These are phyloP conservation scores for Moringa oleifera DNA, from an alignment of 345 rosid genomes.

Conservation along the genomic window DNA sequence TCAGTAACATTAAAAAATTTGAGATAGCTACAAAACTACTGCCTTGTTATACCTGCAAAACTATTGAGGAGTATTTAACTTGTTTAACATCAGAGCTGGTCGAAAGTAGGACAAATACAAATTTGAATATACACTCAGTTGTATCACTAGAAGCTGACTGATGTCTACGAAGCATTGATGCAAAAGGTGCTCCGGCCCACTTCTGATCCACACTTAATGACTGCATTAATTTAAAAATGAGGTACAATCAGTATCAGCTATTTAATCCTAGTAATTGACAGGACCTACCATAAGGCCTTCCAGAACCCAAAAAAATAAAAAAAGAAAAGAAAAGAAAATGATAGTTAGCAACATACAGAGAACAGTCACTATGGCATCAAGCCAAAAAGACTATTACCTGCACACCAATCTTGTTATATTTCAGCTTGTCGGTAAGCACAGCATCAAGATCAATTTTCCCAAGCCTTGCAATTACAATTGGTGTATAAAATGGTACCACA, in stretches of 20 bases:
- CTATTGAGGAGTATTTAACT: constrained; percentile 63
- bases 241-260: constrained; percentile 6
- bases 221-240: constrained; percentile 33
- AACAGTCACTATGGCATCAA: constrained; percentile 2
- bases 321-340: too few species aligned
- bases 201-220: constrained; percentile 64
- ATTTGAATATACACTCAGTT: constrained; percentile 47
- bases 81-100: constrained; percentile 62
- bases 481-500: constrained; percentile 35
- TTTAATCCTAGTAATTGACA: neutral
- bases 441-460: constrained; percentile 55
- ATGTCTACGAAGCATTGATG: constrained; percentile 83
- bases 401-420: constrained; percentile 56
- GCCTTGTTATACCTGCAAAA: constrained; percentile 67
- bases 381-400: constrained; percentile 43
- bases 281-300: constrained; percentile 1
- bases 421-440: constrained; percentile 55
- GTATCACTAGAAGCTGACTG: constrained; percentile 38
- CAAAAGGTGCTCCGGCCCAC: constrained; percentile 84
- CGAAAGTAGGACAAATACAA: constrained; percentile 52
- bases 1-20: constrained; percentile 10
- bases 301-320: too few species aligned
- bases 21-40: constrained; percentile 6
- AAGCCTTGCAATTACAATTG: constrained; percentile 57
- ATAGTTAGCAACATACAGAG: neutral